Evolutionary conservation across 2,329 filamentous ascomycete species (phyloP), one percentile per base, ranked within the genome.

Genomic region (Stagonosporopsis vannaccii): DNA sequence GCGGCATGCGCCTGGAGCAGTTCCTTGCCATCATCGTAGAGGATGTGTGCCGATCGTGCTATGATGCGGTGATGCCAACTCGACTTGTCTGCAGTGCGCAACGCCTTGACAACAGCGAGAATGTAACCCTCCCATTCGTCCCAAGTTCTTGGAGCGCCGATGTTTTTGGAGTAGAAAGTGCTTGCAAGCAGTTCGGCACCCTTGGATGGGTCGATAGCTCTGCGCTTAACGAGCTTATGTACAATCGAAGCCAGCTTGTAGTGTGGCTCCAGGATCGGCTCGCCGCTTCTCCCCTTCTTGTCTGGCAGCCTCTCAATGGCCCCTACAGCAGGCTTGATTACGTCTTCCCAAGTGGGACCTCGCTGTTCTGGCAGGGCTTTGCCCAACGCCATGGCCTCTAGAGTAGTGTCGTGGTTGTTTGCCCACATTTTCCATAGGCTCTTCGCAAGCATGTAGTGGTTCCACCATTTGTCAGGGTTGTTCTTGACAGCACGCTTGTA

Each of bases 1-100:
- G 90, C 88, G 28, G 84, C 85, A 13, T 83, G 75, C 5, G 83
- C 82, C 11, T 83, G 80, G 62, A 80, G 67, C n/a, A 82, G 75
- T 47, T 81, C 79, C 43, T 80, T 79, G 2, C 77, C 72, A 36
- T 84, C 83, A 54, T 88, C 82, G 62, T 85, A 89, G 6, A 88
- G 77, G 36, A 89, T 80, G 61, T 84, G 83, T 6, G 86, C 87
- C 60, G 85, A 88, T 22, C 92, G 87, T 69, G 89, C 88, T 49
- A 92, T 91, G 78, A 97, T 92, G 19, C 93, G 89, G 73, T 97
- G 93, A 70, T 97, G 93, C 93, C 93, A 97, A 67, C 95, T 94
- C 0, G 91, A 90, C 79, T 96, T 96, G 76, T 97, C 93, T 58
- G 92, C 92, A 32, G 78, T 78, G 51, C 85, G 83, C 49, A 89